Evolutionary conservation across 306 rosid species (phyloP).

Genomic region (Rubus parviflorus): DNA sequence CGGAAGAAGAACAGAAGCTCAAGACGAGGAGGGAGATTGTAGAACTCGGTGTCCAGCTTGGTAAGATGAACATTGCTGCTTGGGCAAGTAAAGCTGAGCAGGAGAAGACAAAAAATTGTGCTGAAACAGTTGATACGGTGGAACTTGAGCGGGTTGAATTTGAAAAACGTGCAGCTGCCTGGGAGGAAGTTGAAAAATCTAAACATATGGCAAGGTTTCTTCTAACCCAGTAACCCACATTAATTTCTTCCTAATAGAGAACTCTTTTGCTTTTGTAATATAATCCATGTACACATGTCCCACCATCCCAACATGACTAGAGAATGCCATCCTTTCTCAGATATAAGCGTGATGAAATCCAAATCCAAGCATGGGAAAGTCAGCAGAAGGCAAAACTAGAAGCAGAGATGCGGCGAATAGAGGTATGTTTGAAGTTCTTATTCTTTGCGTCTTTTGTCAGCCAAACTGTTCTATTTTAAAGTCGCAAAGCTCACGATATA

Average conservation of each 20-base stretch:
- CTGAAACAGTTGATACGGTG: constrained; percentile 22
- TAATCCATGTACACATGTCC: neutral
- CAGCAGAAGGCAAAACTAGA: constrained; percentile 79
- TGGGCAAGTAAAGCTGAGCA: constrained; percentile 91
- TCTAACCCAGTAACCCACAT: constrained; percentile 13
- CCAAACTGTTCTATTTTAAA: neutral
- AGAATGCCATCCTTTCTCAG: constrained; percentile 39
- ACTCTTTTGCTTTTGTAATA: neutral
- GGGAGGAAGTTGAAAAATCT: constrained; percentile 92
- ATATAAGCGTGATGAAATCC: constrained; percentile 85
- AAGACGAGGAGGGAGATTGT: constrained; percentile 90
- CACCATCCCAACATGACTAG: constrained; percentile 17
- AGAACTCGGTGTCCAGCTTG: constrained; percentile 90
- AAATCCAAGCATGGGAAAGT: constrained; percentile 95
- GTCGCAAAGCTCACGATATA: neutral
- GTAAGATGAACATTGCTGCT: constrained; percentile 86
- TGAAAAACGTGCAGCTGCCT: constrained; percentile 73
- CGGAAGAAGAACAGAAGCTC: constrained; percentile 83
- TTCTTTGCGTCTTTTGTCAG: neutral
- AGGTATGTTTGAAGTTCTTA: constrained; percentile 47
- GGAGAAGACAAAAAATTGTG: constrained; percentile 40
- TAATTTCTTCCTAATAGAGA: neutral
- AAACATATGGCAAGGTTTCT: constrained; percentile 85
- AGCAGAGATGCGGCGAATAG: constrained; percentile 80
- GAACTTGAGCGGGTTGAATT: constrained; percentile 62